A percentile compares a stretch with the other conserved stretches of the same genome.
Conservation (phyloP, 2,329 filamentous ascomycete species). For the Pseudodiploospora longispora region DNA sequence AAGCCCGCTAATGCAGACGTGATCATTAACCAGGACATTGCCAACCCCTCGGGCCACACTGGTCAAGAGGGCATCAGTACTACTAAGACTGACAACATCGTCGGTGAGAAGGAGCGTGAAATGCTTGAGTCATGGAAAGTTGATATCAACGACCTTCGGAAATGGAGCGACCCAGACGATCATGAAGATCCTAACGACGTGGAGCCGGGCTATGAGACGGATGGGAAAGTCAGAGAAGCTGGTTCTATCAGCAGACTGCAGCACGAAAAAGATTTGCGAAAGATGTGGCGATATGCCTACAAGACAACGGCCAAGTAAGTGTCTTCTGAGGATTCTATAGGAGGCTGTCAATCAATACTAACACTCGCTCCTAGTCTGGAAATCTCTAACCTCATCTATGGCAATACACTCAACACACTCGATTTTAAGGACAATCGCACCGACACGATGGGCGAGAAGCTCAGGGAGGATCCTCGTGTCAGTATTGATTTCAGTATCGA, state of each 20-base stretch:
- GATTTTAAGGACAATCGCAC: slow-evolving; percentile 30
- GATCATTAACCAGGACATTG: no score
- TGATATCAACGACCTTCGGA: slow-evolving; percentile 25
- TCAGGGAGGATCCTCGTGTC: slow-evolving; percentile 26
- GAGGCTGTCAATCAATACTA: background rate
- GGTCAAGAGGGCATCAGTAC: no score
- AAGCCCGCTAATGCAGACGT: background rate
- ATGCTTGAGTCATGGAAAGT: slow-evolving; percentile 23
- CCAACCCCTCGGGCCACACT: no score
- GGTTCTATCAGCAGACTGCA: slow-evolving; percentile 26
- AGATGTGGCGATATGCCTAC: slow-evolving; percentile 32
- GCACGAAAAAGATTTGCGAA: slow-evolving; percentile 35
- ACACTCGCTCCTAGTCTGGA: slow-evolving; percentile 27
- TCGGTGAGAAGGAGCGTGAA: slow-evolving; percentile 9
- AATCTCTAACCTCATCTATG: slow-evolving; percentile 46
- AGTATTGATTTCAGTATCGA: slow-evolving; percentile 33
- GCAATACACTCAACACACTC: slow-evolving; percentile 44
- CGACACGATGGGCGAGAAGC: slow-evolving; percentile 20
- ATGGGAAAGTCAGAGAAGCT: slow-evolving; percentile 25
- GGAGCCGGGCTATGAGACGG: slow-evolving; percentile 28
- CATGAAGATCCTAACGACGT: slow-evolving; percentile 26
- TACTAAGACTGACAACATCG: slow-evolving; percentile 10
- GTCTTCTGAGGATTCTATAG: slow-evolving; percentile 8
- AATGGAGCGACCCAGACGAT: slow-evolving; percentile 29
- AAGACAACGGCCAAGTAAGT: slow-evolving; percentile 33